Base-by-base conservation (phyloP, 345 rosid species). In the Conringia planisiliqua region DNA sequence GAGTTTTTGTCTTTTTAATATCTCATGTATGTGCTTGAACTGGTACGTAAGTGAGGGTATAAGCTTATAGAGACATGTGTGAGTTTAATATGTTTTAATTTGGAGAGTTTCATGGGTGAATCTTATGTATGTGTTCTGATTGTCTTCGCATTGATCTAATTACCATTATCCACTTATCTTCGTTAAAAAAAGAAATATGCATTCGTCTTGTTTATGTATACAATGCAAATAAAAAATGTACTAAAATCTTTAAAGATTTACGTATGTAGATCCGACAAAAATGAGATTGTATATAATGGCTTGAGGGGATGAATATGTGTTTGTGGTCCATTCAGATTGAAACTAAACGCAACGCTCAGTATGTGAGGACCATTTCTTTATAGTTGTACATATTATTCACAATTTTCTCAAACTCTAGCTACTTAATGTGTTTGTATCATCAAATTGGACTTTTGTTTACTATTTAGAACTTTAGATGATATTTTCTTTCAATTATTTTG, bases 341-440 rank as follows among this genome's bases (percentile, higher is more conserved):
- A 32, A 47, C 42, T 22, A 51, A 33, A 68, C 22, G 56, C 55
- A 50, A 29, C 13, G 27, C 33, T 27, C 56, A 50, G 68, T 75
- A 48, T 75, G 62, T 40, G 73, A 75, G 79, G 79, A 68, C 79
- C 79, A 75, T 75, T 60, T 61, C 54, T 27, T 47, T 74, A 38
- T 26, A 46, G 30, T 17, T 40, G 55, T 22, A 29, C 3, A 10
- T 62, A 51, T 51, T 26, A 11, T 62, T 38, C 62, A 38, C 38
- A 60, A 12, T 5, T 48, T 33, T 68, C 55, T 17, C 29, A 75
- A 51, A 68, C 74, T 62, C 42, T 52, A 42, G 7, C 65, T 70
- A 22, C 44, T 32, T 43, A 68, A 33, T 51, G 74, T 62, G 64
- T 42, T 62, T 42, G 48, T 62, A 39, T 50, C 60, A 40, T 7